Percentiles rank a stretch among this genome's conserved stretches.
Evolutionary conservation across 257 asterid species (phyloP).

Genomic region (Solanum sitiens): DNA sequence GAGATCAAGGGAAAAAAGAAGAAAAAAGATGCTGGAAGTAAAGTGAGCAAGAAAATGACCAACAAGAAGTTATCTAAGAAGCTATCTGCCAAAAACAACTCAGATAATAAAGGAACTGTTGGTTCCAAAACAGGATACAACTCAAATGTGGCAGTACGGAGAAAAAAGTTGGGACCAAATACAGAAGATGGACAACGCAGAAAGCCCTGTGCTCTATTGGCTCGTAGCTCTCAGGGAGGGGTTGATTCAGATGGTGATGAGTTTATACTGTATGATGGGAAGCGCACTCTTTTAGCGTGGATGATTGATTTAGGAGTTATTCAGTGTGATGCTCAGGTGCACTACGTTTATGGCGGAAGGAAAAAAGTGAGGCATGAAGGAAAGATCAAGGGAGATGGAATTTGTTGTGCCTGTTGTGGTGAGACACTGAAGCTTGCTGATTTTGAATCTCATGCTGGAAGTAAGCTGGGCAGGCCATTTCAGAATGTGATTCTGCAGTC

Average conservation of each 20-base stretch:
- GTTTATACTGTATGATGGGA: constrained; percentile 41
- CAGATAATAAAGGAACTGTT: constrained; percentile 4
- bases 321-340: constrained; percentile 45
- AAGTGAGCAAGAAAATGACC: constrained; percentile 18
- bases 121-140: neutral
- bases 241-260: constrained; percentile 27
- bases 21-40: constrained; percentile 8
- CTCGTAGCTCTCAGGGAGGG: constrained; percentile 57
- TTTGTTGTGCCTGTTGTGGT: constrained; percentile 73
- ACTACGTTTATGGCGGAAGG: constrained; percentile 33
- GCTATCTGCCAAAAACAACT: constrained; percentile 2
- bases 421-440: constrained; percentile 23
- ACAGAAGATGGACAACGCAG: constrained; percentile 21
- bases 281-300: constrained; percentile 72
- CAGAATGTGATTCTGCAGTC: constrained; percentile 47
- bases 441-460: constrained; percentile 72
- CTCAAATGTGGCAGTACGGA: neutral
- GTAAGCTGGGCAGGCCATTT: constrained; percentile 38
- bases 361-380: constrained; percentile 38
- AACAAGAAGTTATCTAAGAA: constrained; percentile 23
- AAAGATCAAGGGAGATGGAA: constrained; percentile 61
- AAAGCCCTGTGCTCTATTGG: constrained; percentile 38
- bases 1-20: constrained; percentile 20
- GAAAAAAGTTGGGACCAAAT: constrained; percentile 12
- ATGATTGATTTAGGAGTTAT: constrained; percentile 73